Percentiles rank a stretch among this genome's conserved stretches.
phyloP scores from a whole-genome alignment of 2,329 filamentous ascomycete genomes.

The Alternaria sp. region DNA sequence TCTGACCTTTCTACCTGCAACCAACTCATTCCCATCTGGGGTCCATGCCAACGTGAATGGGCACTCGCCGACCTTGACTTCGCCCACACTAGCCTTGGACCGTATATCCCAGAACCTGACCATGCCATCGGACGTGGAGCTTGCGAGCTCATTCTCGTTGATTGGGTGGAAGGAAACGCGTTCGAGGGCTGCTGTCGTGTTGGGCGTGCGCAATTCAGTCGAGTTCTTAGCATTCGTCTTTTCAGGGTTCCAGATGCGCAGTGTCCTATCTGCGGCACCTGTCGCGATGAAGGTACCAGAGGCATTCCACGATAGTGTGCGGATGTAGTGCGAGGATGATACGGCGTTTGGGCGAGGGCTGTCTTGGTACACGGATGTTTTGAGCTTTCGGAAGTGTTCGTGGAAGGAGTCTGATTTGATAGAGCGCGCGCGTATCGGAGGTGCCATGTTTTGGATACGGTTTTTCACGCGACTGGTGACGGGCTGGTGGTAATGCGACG shows the following conservation, averaged over 20 bases:
- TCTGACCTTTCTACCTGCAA: conserved; percentile 75
- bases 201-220: conserved; percentile 74
- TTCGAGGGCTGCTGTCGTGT: conserved; percentile 60
- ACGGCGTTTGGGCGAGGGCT: conserved; percentile 41
- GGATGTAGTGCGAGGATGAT: conserved; percentile 55
- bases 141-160: conserved; percentile 78
- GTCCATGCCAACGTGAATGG: conserved; percentile 77
- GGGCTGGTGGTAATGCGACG: neutral
- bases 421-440: conserved; percentile 58
- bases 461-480: neutral
- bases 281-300: conserved; percentile 84
- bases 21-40: conserved; percentile 71
- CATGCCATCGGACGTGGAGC: conserved; percentile 74
- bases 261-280: conserved; percentile 71
- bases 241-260: conserved; percentile 84
- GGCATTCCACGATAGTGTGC: conserved; percentile 88
- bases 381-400: conserved; percentile 68
- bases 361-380: conserved; percentile 71
- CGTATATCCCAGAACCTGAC: conserved; percentile 83
- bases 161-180: conserved; percentile 79
- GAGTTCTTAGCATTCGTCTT: conserved; percentile 74
- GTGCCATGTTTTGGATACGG: too few relatives aligned
- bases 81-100: conserved; percentile 72
- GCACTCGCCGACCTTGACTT: conserved; percentile 66
- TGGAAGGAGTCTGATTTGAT: conserved; percentile 75